Evolutionary conservation across 257 asterid genomes (phyloP), one percentile per base, ranked within the genome.

Genomic region (Parsonsia alboflavescens): DNA sequence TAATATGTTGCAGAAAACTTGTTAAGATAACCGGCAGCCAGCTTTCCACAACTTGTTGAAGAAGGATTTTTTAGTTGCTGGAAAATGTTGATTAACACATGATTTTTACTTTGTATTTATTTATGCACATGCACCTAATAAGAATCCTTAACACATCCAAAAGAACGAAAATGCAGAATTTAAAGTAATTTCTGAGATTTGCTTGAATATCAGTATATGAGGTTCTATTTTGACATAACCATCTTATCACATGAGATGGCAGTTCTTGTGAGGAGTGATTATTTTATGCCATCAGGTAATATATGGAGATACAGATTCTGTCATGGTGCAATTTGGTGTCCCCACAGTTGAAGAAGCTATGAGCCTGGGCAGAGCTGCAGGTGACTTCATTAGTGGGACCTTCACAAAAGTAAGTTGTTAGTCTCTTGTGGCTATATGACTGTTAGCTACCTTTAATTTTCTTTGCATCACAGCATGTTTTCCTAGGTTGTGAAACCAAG

Each of bases 301-400:
- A 84, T 95, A 95, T 85, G 99, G 99, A 77, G 99, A 95, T 85
- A 95, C 99, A 56, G 99, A 95, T 84, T 95, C 99, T 54, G 97
- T 95, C 67, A 95, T 95, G 99, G 99, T 95, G 89, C 97, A 92
- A 75, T 95, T 95, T 85, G 96, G 99, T 74, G 97, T 92, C 78
- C 72, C 97, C 76, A 77, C 93, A 8, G 96, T 95, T 63, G 97
- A 92, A 81, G 96, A 82, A 86, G 96, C 99, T 73, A 95, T 95
- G 99, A 78, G 79, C 48, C 84, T 95, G 82, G 99, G 99, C 50
- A 90, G 90, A 87, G 98, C 93, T 81, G 99, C 99, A 81, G 99
- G 98, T 79, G 99, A 90, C 72, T 80, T 79, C 77, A 95, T 95
- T 63, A 92, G 98, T 36, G 90, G 89, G 73, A 95, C 98, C 70